Conservation (phyloP, 495 filamentous ascomycete genomes). For the Aspergillus nidulans region DNA sequence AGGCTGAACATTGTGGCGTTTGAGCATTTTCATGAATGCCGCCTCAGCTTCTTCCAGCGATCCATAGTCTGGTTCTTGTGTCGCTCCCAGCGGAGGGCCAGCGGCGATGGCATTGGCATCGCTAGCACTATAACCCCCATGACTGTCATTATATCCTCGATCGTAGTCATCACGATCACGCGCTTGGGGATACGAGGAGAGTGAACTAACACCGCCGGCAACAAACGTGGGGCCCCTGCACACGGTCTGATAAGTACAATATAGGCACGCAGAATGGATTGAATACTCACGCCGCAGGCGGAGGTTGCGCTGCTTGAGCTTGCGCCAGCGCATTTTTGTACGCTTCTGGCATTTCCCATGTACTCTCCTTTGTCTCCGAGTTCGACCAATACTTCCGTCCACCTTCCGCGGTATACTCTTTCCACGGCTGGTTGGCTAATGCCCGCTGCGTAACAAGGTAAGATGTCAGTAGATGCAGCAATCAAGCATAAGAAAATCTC, state of each 20-base stretch:
- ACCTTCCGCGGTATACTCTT: slow-evolving; percentile 80
- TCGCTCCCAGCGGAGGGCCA: slow-evolving; percentile 57
- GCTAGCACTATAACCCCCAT: slow-evolving; percentile 55
- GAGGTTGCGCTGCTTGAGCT: slow-evolving; percentile 47
- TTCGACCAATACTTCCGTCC: slow-evolving; percentile 95
- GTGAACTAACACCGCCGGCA: slow-evolving; percentile 56
- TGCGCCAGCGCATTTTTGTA: slow-evolving; percentile 68
- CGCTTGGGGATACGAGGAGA: slow-evolving; percentile 44
- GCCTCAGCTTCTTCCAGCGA: slow-evolving; percentile 88
- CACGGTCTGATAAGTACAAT: slow-evolving; percentile 21
- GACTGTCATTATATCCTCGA: slow-evolving; percentile 59
- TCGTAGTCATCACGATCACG: slow-evolving; percentile 54
- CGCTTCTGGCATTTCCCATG: slow-evolving; percentile 89
- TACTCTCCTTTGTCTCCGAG: slow-evolving; percentile 83
- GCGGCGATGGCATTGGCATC: slow-evolving; percentile 54
- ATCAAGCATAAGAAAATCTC: neutral
- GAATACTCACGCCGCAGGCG: slow-evolving; percentile 56
- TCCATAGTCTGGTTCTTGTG: slow-evolving; percentile 76
- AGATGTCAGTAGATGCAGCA: neutral
- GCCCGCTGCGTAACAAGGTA: slow-evolving; percentile 54
- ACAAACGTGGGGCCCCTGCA: slow-evolving; percentile 63
- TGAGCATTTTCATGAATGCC: slow-evolving; percentile 88
- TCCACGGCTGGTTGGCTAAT: slow-evolving; percentile 81
- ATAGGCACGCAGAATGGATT: slow-evolving; percentile 3
- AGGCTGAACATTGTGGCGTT: slow-evolving; percentile 75